Evolutionary conservation across 768 basidiomycete species (phyloP), one percentile per base, ranked within the genome.

Genomic region (Albatrellus ellisii): DNA sequence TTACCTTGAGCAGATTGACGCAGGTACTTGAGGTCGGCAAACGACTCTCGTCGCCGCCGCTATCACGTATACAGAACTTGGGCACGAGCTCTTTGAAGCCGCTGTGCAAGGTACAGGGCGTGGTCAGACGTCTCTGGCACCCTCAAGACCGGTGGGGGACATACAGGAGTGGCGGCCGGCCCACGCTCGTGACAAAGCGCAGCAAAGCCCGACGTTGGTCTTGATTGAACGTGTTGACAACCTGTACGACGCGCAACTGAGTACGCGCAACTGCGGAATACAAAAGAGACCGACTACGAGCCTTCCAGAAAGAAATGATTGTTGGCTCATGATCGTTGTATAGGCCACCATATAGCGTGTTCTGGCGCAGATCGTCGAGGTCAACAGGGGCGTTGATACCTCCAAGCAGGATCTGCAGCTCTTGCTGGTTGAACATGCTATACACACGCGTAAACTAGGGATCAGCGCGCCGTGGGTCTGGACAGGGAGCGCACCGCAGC

Each of bases 371-470:
- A 58, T 99, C 92, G 12, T 81, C 76, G 6, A 97, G 49, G 54
- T 92, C 84, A 36, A 94, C 79, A 0, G 83, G 81, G 0, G 85
- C 67, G 46, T 92, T 83, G 25, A 85, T 83, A 6, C 88, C 90
- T 0, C 92, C 92, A 5, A 99, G 68, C 1, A 98, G 66, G 36
- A 94, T 81, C 56, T 91, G 90, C 3, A 97, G 67, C 59, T 98
- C 95, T 56, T 88, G 84, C 50, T 94, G 92, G 58, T 97, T 94
- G 63, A 98, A 99, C 87, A 98, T 92, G 34, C 89, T 86, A 47
- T 5, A 37, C 35, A 12, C 11, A 28, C 18, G 17, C n/a, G 7
- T 26, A 18, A 39, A 28, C 11, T n/a, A n/a, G n/a, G n/a, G n/a
- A n/a, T n/a, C n/a, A n/a, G n/a, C n/a, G n/a, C n/a, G n/a, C n/a